These are phyloP conservation scores for Colletotrichum plurivorum DNA, from an alignment of 2,329 filamentous ascomycete genomes.

Conservation along the genomic window DNA sequence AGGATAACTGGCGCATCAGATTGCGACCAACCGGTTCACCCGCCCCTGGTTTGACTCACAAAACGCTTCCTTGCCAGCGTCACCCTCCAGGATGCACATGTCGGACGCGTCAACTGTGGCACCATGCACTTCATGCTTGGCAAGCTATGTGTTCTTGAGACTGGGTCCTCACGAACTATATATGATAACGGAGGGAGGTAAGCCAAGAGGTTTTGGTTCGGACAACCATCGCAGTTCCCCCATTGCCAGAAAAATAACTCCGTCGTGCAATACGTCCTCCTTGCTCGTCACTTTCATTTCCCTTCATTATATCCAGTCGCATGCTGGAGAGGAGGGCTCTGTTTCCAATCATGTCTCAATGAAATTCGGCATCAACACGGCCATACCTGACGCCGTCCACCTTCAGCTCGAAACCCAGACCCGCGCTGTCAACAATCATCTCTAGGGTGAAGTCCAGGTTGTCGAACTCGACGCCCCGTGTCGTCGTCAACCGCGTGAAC, in stretches of 20 bases:
- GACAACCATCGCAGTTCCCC: background rate
- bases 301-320: constrained; percentile 5
- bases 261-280: constrained; percentile 13
- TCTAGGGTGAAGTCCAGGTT: constrained; percentile 87
- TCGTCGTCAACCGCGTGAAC: constrained; percentile 83
- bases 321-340: background rate
- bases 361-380: constrained; percentile 83
- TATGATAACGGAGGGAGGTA: constrained; percentile 13
- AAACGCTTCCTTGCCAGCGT: background rate
- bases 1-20: background rate
- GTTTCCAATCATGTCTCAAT: constrained; percentile 57
- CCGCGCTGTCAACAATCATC: constrained; percentile 86
- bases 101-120: constrained; percentile 32
- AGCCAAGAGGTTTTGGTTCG: background rate
- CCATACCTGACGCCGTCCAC: constrained; percentile 85
- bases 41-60: background rate
- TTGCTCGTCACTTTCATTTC: background rate
- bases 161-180: constrained; percentile 27
- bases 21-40: background rate
- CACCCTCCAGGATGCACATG: background rate
- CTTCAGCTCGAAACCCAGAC: constrained; percentile 82
- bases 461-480: constrained; percentile 84
- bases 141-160: constrained; percentile 27
- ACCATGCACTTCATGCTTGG: constrained; percentile 18
- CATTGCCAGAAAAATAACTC: constrained; percentile 14